Percentiles rank a stretch among this genome's conserved stretches.
Evolutionary conservation across 2,329 filamentous ascomycete genomes (phyloP).

Genomic region (Ophiostoma novo-ulmi): DNA sequence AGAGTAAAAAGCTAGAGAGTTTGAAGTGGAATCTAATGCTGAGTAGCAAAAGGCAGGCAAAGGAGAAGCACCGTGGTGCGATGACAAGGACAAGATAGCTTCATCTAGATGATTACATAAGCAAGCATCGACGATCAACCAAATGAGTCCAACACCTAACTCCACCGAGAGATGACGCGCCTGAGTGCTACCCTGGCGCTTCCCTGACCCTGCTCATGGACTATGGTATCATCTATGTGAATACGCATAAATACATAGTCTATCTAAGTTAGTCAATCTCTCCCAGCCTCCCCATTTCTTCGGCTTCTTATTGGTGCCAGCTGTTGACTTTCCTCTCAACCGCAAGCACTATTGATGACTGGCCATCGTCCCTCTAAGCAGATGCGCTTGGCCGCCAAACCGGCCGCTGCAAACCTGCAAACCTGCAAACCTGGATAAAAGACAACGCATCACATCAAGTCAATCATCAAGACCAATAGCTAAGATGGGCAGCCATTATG

Average conservation of each 20-base stretch:
- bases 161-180: neutral
- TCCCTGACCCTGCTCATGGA: neutral
- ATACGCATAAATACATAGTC: neutral
- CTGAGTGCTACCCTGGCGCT: neutral
- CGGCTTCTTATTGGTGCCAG: neutral
- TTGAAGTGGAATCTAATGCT: neutral
- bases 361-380: neutral
- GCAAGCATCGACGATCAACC: too few species aligned
- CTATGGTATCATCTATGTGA: neutral
- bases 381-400: conserved; percentile 1
- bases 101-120: too few species aligned
- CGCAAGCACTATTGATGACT: neutral
- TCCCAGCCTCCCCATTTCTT: conserved; percentile 10
- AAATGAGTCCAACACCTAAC: too few species aligned
- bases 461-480: neutral
- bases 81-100: too few species aligned
- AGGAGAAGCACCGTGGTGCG: neutral
- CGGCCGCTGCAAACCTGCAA: neutral
- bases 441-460: neutral
- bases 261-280: neutral
- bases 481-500: neutral
- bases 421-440: neutral
- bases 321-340: neutral
- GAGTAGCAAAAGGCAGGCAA: neutral
- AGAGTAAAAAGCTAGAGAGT: neutral